phyloP scores from a whole-genome alignment of 1,284 basidiomycete species.

The Fomitopsis betulina region DNA sequence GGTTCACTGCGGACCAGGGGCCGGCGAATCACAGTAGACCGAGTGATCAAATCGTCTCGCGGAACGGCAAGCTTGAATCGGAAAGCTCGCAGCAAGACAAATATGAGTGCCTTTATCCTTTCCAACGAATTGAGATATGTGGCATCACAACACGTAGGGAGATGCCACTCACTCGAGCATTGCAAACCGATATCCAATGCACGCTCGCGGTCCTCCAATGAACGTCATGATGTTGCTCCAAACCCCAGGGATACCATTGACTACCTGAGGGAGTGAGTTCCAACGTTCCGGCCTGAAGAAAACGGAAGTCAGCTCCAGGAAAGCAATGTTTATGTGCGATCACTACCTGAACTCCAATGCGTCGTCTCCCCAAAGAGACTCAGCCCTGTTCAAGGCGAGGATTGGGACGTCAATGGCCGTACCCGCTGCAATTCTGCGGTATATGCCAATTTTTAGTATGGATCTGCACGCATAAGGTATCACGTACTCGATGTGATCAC shows the following conservation, averaged over 20 bases:
- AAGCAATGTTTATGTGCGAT: no score
- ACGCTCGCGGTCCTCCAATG: constrained; percentile 53
- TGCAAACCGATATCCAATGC: constrained; percentile 23
- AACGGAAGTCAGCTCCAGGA: not conserved
- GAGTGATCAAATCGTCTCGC: constrained; percentile 17
- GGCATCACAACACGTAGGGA: no score
- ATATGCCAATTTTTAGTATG: no score
- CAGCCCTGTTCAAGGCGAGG: constrained; percentile 39
- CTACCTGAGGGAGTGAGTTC: constrained; percentile 37
- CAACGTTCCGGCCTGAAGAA: constrained; percentile 50
- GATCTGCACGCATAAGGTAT: not conserved
- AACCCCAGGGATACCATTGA: constrained; percentile 42
- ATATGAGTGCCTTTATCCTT: constrained; percentile 52
- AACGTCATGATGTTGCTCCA: constrained; percentile 57
- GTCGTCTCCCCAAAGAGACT: constrained; percentile 53
- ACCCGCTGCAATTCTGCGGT: constrained; percentile 19
- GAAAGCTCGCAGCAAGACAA: constrained; percentile 52
- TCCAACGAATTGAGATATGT: no score
- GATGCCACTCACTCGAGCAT: not conserved
- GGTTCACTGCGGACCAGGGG: constrained; percentile 7
- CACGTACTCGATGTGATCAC: constrained; percentile 20
- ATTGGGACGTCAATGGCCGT: constrained; percentile 47
- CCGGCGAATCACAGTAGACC: constrained; percentile 4
- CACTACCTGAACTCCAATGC: constrained; percentile 43
- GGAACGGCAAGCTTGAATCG: constrained; percentile 50